Conservation (phyloP, 495 filamentous ascomycete genomes). For the Glutinoglossum americanum region DNA sequence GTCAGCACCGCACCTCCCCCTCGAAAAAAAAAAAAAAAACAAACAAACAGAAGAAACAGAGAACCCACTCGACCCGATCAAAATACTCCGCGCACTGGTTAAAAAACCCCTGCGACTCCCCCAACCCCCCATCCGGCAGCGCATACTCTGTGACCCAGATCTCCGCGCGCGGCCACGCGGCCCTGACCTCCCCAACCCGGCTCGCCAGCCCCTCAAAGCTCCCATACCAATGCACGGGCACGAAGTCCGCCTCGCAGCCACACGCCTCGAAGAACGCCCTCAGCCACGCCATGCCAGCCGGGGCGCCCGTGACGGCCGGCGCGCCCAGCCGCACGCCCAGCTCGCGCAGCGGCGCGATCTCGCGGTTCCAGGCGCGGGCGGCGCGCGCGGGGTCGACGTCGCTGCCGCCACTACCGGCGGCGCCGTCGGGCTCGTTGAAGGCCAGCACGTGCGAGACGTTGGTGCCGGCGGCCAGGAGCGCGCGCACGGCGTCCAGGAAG, state of each 20-base stretch:
- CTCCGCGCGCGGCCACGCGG: constrained; percentile 29
- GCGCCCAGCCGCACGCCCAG: constrained; percentile 33
- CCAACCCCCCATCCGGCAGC: constrained; percentile 22
- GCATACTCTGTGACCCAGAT: constrained; percentile 64
- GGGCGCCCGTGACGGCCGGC: constrained; percentile 33
- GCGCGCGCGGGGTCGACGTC: constrained; percentile 31
- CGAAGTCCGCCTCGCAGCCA: constrained; percentile 45
- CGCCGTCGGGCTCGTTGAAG: constrained; percentile 61
- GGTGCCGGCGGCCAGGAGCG: constrained; percentile 26
- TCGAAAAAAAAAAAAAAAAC: too few relatives aligned
- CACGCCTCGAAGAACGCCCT: constrained; percentile 34
- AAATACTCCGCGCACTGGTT: constrained; percentile 40
- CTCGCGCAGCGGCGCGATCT: constrained; percentile 41
- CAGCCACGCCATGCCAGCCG: constrained; percentile 39
- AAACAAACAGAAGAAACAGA: background rate
- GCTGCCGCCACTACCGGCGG: constrained; percentile 32
- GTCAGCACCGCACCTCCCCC: too few relatives aligned
- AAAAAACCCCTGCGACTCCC: constrained; percentile 38
- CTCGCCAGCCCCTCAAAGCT: constrained; percentile 51
- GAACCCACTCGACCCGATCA: constrained; percentile 29
- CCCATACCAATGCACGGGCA: constrained; percentile 60
- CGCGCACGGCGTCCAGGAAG: constrained; percentile 34
- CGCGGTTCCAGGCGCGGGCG: constrained; percentile 39
- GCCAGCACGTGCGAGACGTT: constrained; percentile 41
- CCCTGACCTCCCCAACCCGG: constrained; percentile 40